Evolutionary conservation across 331 rosid genomes (phyloP).

Genomic region (Acacia concinna): DNA sequence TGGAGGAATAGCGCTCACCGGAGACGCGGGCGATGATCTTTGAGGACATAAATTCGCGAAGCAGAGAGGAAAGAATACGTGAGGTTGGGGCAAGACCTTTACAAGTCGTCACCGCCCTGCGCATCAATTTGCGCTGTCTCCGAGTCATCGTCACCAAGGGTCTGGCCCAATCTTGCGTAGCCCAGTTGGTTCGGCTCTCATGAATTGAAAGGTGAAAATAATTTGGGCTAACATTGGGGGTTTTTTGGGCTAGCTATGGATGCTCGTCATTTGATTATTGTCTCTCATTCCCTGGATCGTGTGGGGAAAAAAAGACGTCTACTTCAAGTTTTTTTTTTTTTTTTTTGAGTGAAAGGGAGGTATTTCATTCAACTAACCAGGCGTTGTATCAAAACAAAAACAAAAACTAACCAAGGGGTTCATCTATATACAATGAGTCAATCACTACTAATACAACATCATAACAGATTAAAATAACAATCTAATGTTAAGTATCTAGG

Average conservation of each 20-base stretch:
- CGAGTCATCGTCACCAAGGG: not conserved
- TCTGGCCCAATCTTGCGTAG: not conserved
- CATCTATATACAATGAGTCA: too few relatives aligned
- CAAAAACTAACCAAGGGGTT: too few relatives aligned
- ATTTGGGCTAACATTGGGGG: not conserved
- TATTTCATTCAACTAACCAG: too few relatives aligned
- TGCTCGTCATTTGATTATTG: not conserved
- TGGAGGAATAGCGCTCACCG: not conserved
- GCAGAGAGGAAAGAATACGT: not conserved
- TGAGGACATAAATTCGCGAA: not conserved
- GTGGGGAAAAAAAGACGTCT: too few relatives aligned
- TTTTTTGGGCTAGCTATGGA: too few relatives aligned
- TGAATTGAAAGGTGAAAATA: not conserved
- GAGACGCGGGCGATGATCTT: constrained; percentile 33
- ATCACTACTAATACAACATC: too few relatives aligned
- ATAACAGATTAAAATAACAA: too few relatives aligned
- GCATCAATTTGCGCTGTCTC: not conserved
- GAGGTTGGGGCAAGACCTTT: not conserved
- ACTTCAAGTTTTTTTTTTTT: too few relatives aligned
- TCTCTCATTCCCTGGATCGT: too few relatives aligned
- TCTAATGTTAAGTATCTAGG: too few relatives aligned
- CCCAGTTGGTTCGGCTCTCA: not conserved
- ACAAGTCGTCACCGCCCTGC: not conserved
- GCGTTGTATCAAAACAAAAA: too few relatives aligned
- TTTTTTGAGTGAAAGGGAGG: too few relatives aligned